These are phyloP conservation scores for Puccinia horiana DNA, from an alignment of 1,284 basidiomycete species.

Conservation along the genomic window DNA sequence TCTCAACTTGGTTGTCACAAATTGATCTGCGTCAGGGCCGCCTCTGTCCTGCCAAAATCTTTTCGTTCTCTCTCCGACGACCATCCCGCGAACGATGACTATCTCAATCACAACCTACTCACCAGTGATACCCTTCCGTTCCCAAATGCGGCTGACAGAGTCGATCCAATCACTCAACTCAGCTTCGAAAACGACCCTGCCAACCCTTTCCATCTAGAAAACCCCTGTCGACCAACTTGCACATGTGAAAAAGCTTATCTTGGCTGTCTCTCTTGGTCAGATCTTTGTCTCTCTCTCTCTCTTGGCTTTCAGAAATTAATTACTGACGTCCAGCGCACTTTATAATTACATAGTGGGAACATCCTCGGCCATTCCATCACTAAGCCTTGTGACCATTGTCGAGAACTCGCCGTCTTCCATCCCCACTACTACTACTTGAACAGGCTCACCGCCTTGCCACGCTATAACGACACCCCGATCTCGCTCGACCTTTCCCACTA, in stretches of 20 bases:
- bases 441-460: constrained; percentile 8
- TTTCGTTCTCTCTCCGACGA: neutral
- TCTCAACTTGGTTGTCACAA: neutral
- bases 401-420: neutral
- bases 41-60: neutral
- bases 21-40: constrained; percentile 26
- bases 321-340: neutral
- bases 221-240: neutral
- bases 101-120: neutral
- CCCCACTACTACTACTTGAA: constrained; percentile 25
- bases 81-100: neutral
- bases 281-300: neutral
- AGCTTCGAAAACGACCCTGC: constrained; percentile 22
- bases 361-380: constrained; percentile 34
- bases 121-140: constrained; percentile 17
- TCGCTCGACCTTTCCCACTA: neutral
- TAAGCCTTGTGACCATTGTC: constrained; percentile 7
- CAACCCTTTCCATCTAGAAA: neutral
- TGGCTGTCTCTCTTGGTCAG: constrained; percentile 47
- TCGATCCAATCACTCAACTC: constrained; percentile 13
- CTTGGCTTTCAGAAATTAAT: neutral
- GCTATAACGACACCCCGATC: constrained; percentile 12
- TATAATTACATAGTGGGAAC: constrained; percentile 39
- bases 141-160: constrained; percentile 12
- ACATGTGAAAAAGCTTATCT: constrained; percentile 33